phyloP scores from a whole-genome alignment of 352 stramenopile species.

The Pythium scleroteichum region DNA sequence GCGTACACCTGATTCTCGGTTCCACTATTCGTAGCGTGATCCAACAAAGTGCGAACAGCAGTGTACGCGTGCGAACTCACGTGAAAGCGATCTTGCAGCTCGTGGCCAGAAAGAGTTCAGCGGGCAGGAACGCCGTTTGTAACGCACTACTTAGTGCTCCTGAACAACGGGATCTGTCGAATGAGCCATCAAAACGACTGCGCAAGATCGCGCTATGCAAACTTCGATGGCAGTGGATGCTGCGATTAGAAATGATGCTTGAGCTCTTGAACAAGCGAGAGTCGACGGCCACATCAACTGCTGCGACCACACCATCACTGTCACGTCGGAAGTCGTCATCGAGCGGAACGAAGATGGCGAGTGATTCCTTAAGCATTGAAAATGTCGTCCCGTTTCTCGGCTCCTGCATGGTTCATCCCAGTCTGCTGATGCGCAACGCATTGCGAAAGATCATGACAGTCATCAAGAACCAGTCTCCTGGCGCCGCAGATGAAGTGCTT shows the following conservation, averaged over 20 bases:
- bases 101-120: constrained; percentile 43
- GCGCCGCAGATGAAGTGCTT: constrained; percentile 35
- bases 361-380: constrained; percentile 52
- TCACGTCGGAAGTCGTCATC: constrained; percentile 40
- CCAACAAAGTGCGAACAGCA: constrained; percentile 67
- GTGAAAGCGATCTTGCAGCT: constrained; percentile 51
- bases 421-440: constrained; percentile 39
- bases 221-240: constrained; percentile 60
- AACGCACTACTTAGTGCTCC: constrained; percentile 74
- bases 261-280: constrained; percentile 40
- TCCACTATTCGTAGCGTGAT: constrained; percentile 77
- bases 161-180: constrained; percentile 51
- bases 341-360: constrained; percentile 17
- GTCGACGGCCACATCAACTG: neutral
- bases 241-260: constrained; percentile 64
- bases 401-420: constrained; percentile 60
- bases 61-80: constrained; percentile 56
- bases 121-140: constrained; percentile 63
- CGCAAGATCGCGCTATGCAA: constrained; percentile 56
- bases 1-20: constrained; percentile 69
- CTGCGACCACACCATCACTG: constrained; percentile 1
- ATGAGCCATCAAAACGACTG: constrained; percentile 30
- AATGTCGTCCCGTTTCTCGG: constrained; percentile 78
- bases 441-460: constrained; percentile 50
- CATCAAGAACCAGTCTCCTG: constrained; percentile 29